phyloP scores from a whole-genome alignment of 1,284 basidiomycete genomes.

The Malassezia furfur region DNA sequence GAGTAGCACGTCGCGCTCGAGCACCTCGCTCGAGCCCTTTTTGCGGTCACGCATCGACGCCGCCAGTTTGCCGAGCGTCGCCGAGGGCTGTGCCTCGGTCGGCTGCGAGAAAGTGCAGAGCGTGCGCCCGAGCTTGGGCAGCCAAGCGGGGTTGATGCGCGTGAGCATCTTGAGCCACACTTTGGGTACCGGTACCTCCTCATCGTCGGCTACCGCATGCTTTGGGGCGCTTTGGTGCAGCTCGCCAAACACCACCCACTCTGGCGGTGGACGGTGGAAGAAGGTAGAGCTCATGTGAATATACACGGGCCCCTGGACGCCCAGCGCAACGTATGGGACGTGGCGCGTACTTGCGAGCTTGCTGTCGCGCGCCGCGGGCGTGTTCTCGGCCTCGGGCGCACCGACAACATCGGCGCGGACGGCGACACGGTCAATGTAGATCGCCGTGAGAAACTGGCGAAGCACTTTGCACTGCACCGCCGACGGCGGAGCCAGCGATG shows the following conservation, averaged over 20 bases:
- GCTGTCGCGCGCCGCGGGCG: constrained; percentile 51
- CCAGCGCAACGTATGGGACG: constrained; percentile 74
- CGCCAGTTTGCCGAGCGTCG: constrained; percentile 10
- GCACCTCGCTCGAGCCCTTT: constrained; percentile 5
- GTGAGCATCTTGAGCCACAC: constrained; percentile 41
- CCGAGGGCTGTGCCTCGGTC: constrained; percentile 11
- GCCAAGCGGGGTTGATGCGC: constrained; percentile 74
- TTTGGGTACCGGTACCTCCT: constrained; percentile 10
- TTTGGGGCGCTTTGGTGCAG: constrained; percentile 46
- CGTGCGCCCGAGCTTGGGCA: constrained; percentile 66
- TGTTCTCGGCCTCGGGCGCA: constrained; percentile 14
- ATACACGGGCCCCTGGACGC: constrained; percentile 68
- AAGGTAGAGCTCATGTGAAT: constrained; percentile 82
- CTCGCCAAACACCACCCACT: constrained; percentile 78
- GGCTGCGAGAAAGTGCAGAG: constrained; percentile 85
- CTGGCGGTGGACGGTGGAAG: constrained; percentile 58
- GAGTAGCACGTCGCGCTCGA: constrained; percentile 26
- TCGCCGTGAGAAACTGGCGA: constrained; percentile 75
- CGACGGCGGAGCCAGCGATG: constrained; percentile 30
- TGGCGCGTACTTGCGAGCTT: constrained; percentile 68
- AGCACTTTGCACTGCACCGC: constrained; percentile 69
- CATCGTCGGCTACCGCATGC: constrained; percentile 6
- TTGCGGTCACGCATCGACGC: constrained; percentile 17
- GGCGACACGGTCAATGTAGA: constrained; percentile 92
- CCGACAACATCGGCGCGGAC: constrained; percentile 71